Base-by-base conservation (phyloP, 2,329 filamentous ascomycete genomes). In the Ceratocystis smalleyi region DNA sequence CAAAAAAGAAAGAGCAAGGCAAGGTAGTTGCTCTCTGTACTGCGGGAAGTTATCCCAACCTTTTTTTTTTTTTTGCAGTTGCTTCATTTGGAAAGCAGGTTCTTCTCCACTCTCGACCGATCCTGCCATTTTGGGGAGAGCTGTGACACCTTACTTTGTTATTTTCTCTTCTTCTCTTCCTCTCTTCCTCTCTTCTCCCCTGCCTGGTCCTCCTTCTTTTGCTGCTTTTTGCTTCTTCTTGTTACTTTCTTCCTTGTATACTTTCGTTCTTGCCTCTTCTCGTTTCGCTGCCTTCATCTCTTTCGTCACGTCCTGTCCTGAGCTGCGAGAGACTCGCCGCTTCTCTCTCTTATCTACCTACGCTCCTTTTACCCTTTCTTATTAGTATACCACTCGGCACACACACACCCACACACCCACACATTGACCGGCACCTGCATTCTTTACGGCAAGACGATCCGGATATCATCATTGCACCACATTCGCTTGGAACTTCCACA, bases 241-340 rank as follows among this genome's bases (percentile, higher is more conserved):
- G 19, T 51, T 47, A 43, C 24, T 19, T 24, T 40, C 19, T n/a
- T 35, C 43, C 22, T 15, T 40, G 51, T 6, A 22, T 30, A 5
- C 5, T 40, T 24, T 47, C 24, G 40, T 47, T 24, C 32, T 54
- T 65, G n/a, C 57, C 32, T 61, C 5, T 10, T 27, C 3, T 15
- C 51, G 10, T 27, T 12, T 55, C 47, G 4, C 12, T 24, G 10
- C 27, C 27, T 51, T 15, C 60, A 57, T 24, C 57, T 15, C 27
- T n/a, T 49, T 35, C 43, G 8, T 5, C 19, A 32, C 15, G 10
- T 51, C 35, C 24, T 30, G 54, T 57, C 27, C 54, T 35, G 54
- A 57, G 54, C 27, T 55, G 35, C 15, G 45, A 43, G 61, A 63
- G 61, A 54, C 45, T 63, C 59, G 8, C 59, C 24, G 27, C 59